Conservation (phyloP, 2,329 filamentous ascomycete species). For the Fusarium succisae region DNA sequence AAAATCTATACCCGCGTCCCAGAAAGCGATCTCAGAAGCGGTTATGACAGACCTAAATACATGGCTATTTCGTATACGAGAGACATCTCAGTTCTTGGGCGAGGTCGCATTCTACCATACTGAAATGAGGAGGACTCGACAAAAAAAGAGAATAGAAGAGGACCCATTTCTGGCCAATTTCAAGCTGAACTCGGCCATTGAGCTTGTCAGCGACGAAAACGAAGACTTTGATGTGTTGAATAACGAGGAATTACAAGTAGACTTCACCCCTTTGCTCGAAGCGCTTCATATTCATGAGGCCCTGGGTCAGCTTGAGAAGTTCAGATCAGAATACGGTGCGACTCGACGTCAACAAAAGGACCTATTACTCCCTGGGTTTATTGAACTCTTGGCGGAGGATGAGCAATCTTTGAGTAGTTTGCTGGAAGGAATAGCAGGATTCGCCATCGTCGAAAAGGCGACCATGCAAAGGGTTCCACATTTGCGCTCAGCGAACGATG, state of each 20-base stretch:
- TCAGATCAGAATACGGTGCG: conserved; percentile 89
- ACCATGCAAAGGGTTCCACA: conserved; percentile 90
- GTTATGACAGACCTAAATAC: conserved; percentile 98
- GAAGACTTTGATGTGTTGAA: conserved; percentile 96
- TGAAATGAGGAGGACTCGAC: conserved; percentile 82
- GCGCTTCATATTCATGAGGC: conserved; percentile 97
- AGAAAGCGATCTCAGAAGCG: conserved; percentile 92
- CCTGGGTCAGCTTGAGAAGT: conserved; percentile 89
- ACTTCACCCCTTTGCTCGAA: conserved; percentile 94
- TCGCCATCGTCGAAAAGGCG: conserved; percentile 94
- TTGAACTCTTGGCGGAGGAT: conserved; percentile 84
- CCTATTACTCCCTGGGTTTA: conserved; percentile 78
- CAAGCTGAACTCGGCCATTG: conserved; percentile 94
- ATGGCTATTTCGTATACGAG: conserved; percentile 93
- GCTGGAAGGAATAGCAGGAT: conserved; percentile 92
- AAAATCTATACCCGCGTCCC: conserved; percentile 91
- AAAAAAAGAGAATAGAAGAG: conserved; percentile 82
- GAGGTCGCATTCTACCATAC: conserved; percentile 98
- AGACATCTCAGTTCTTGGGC: conserved; percentile 94
- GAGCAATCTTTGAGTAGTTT: conserved; percentile 87
- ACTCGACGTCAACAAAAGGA: conserved; percentile 94
- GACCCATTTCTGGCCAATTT: conserved; percentile 82
- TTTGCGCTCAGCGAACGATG: conserved; percentile 83
- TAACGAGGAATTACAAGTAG: conserved; percentile 93
- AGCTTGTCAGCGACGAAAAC: conserved; percentile 92